phyloP scores from a whole-genome alignment of 768 basidiomycete species.

The Saitozyma podzolica region DNA sequence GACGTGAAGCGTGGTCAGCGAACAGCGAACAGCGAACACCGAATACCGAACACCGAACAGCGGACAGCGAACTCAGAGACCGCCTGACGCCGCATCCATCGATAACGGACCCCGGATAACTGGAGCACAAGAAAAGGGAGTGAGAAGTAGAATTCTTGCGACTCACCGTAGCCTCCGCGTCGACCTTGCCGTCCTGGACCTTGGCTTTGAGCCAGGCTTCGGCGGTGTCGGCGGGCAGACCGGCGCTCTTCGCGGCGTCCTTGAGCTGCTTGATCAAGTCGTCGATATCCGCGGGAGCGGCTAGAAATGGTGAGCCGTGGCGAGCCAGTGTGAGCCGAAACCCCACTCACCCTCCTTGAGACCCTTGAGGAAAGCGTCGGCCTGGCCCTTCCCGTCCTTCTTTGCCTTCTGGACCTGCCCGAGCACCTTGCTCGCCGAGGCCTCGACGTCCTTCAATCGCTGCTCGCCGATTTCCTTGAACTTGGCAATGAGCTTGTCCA shows the following conservation, averaged over 20 bases:
- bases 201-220: conserved; percentile 46
- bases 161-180: conserved; percentile 40
- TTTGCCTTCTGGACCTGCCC: conserved; percentile 42
- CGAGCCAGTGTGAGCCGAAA: neutral
- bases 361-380: conserved; percentile 45
- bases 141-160: too few relatives aligned
- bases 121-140: too few relatives aligned
- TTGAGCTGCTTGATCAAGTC: conserved; percentile 47
- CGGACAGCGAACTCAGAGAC: too few relatives aligned
- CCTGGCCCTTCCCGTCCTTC: conserved; percentile 47
- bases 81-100: too few relatives aligned
- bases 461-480: conserved; percentile 46
- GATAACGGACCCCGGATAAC: neutral
- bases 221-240: conserved; percentile 46
- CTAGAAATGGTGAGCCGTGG: conserved; percentile 14
- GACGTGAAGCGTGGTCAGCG: too few relatives aligned
- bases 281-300: conserved; percentile 49
- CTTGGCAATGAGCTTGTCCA: conserved; percentile 40
- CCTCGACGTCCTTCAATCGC: conserved; percentile 46
- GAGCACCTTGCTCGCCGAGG: conserved; percentile 43
- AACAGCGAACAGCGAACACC: too few relatives aligned
- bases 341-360: conserved; percentile 43
- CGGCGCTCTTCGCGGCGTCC: conserved; percentile 49
- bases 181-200: conserved; percentile 44
- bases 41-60: too few relatives aligned